A percentile compares a stretch with the other conserved stretches of the same genome.
Evolutionary conservation across 768 basidiomycete species (phyloP).

Genomic region (Fistulinella prunicolor): DNA sequence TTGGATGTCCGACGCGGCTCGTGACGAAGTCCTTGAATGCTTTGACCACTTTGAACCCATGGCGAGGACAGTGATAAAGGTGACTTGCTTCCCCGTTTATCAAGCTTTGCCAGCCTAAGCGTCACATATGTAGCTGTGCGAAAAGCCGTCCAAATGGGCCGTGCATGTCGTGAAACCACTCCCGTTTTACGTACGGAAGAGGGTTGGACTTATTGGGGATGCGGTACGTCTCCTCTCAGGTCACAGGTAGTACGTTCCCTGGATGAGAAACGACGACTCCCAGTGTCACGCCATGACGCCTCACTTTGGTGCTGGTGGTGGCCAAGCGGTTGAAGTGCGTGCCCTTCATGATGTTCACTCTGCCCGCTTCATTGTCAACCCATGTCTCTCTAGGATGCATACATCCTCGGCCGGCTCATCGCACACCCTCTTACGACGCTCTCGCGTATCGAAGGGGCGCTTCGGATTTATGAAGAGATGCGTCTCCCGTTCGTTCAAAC

Average conservation of each 20-base stretch:
- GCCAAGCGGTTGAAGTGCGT: slow-evolving; percentile 27
- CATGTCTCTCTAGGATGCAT: slow-evolving; percentile 13
- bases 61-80: slow-evolving; percentile 29
- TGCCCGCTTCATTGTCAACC: neutral
- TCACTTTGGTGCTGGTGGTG: slow-evolving; percentile 23
- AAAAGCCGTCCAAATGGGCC: slow-evolving; percentile 41
- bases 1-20: slow-evolving; percentile 28
- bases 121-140: slow-evolving; percentile 29
- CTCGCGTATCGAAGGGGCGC: neutral
- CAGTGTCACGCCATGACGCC: slow-evolving; percentile 29
- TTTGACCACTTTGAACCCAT: slow-evolving; percentile 39
- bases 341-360: neutral
- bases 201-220: slow-evolving; percentile 50
- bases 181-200: slow-evolving; percentile 36
- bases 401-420: slow-evolving; percentile 22
- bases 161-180: slow-evolving; percentile 42
- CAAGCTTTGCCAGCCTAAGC: neutral
- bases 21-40: slow-evolving; percentile 32
- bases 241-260: too few relatives aligned
- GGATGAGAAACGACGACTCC: neutral
- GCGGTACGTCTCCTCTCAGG: slow-evolving; percentile 31
- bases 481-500: slow-evolving; percentile 15
- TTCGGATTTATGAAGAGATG: slow-evolving; percentile 11
- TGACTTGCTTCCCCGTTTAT: slow-evolving; percentile 1
- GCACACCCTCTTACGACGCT: slow-evolving; percentile 18